Conservation (phyloP, 1,139 yeast species). For the Yamadazyma triangularis region DNA sequence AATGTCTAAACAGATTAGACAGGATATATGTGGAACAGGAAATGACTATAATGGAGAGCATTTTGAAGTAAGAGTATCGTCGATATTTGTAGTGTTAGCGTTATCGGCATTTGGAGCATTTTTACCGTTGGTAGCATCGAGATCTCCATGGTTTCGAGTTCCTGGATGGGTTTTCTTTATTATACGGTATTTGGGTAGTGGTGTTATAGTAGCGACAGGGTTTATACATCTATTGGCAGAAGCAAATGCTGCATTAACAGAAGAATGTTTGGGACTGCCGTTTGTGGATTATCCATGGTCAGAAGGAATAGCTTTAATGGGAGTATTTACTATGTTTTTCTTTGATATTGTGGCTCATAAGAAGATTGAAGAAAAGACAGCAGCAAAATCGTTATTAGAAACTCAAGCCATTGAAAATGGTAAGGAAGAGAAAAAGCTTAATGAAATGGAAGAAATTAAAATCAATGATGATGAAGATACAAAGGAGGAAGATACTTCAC, state of each 20-base stretch:
- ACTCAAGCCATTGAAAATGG: background rate
- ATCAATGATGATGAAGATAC: background rate
- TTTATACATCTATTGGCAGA: slow-evolving; percentile 32
- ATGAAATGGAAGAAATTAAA: slow-evolving; percentile 9
- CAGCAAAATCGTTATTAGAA: background rate
- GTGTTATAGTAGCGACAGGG: slow-evolving; percentile 34
- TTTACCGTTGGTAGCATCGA: slow-evolving; percentile 23
- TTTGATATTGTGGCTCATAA: slow-evolving; percentile 25
- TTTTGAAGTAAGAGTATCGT: slow-evolving; percentile 22
- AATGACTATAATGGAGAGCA: slow-evolving; percentile 19
- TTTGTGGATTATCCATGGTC: slow-evolving; percentile 32
- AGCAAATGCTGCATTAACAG: slow-evolving; percentile 18
- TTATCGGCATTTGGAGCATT: slow-evolving; percentile 31
- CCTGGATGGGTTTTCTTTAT: slow-evolving; percentile 26
- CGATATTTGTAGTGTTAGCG: slow-evolving; percentile 27
- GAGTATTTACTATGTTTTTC: slow-evolving; percentile 27
- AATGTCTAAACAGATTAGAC: background rate
- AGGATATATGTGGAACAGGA: slow-evolving; percentile 15
- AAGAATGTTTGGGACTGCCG: slow-evolving; percentile 26
- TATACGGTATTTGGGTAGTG: slow-evolving; percentile 27
- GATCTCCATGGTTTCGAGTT: slow-evolving; percentile 16
- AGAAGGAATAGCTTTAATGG: slow-evolving; percentile 29
- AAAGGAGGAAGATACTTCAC: background rate
- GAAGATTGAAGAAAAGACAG: slow-evolving; percentile 11
- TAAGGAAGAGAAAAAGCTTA: slow-evolving; percentile 10